Conservation (phyloP, 2,329 filamentous ascomycete species). For the Sclerotinia borealis region DNA sequence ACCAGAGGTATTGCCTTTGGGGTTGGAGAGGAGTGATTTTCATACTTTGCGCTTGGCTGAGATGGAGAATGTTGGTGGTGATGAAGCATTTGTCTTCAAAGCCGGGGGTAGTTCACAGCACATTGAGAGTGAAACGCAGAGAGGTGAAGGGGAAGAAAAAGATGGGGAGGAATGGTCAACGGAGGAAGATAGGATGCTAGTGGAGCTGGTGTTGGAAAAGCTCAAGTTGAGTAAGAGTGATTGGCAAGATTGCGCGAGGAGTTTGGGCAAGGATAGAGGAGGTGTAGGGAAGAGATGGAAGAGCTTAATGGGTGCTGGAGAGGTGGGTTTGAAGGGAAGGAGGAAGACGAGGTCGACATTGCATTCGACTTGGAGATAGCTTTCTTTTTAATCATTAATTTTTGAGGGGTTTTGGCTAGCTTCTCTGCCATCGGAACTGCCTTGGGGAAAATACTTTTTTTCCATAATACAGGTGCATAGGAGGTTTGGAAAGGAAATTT, state of each 20-base stretch:
- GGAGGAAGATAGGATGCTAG: constrained; percentile 58
- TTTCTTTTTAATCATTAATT: not conserved
- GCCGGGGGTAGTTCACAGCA: not conserved
- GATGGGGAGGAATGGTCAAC: constrained; percentile 45
- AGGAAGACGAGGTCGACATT: constrained; percentile 39
- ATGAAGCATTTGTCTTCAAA: not conserved
- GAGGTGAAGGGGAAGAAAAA: not conserved
- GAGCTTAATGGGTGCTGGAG: constrained; percentile 52
- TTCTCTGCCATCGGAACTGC: not conserved
- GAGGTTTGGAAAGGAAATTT: not conserved
- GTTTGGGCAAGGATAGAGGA: constrained; percentile 53
- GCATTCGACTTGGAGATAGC: constrained; percentile 50
- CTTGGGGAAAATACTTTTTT: not conserved
- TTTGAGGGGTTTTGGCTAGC: not conserved
- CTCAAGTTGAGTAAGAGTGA: constrained; percentile 57
- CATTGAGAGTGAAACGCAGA: constrained; percentile 23
- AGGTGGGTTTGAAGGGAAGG: constrained; percentile 51
- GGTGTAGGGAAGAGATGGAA: constrained; percentile 56
- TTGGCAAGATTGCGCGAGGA: constrained; percentile 62
- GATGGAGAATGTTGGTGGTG: not conserved
- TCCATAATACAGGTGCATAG: not conserved
- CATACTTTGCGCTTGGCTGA: constrained; percentile 42
- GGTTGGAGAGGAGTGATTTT: constrained; percentile 53
- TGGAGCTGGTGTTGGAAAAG: constrained; percentile 64
- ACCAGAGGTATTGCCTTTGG: constrained; percentile 53